Conservation (phyloP, 1,284 basidiomycete species). For the Irpex sp. region DNA sequence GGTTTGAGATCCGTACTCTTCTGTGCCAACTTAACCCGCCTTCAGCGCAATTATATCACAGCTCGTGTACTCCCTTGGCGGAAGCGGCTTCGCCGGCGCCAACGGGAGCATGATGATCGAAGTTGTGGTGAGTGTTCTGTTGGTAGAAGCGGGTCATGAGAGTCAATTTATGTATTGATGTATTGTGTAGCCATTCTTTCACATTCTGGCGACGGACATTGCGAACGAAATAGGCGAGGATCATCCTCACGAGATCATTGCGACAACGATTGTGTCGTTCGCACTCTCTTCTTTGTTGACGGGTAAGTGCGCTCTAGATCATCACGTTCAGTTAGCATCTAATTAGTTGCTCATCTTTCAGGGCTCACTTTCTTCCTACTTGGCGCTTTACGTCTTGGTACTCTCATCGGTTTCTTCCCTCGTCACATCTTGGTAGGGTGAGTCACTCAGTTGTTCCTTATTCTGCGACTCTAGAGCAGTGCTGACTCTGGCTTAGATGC, state of each 20-base stretch:
- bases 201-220: slow-evolving; percentile 84
- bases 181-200: slow-evolving; percentile 82
- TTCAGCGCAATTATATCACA: slow-evolving; percentile 73
- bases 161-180: not conserved
- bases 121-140: slow-evolving; percentile 71
- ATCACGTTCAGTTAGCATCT: not conserved
- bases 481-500: slow-evolving; percentile 46
- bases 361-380: slow-evolving; percentile 83
- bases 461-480: not conserved
- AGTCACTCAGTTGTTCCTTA: slow-evolving; percentile 17
- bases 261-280: slow-evolving; percentile 90
- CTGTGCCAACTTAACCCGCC: slow-evolving; percentile 2
- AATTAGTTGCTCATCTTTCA: slow-evolving; percentile 22
- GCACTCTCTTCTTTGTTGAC: slow-evolving; percentile 90
- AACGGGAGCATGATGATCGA: slow-evolving; percentile 99
- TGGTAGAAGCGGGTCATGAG: not conserved
- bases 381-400: slow-evolving; percentile 83
- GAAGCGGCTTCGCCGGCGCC: slow-evolving; percentile 83
- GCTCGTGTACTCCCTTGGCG: slow-evolving; percentile 82
- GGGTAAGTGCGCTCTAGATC: slow-evolving; percentile 38
- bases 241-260: slow-evolving; percentile 69
- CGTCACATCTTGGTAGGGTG: slow-evolving; percentile 91
- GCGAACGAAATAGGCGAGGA: slow-evolving; percentile 71
- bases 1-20: not conserved
- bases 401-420: slow-evolving; percentile 94